Evolutionary conservation across 495 filamentous ascomycete genomes (phyloP).

Genomic region (Lepraria neglecta): DNA sequence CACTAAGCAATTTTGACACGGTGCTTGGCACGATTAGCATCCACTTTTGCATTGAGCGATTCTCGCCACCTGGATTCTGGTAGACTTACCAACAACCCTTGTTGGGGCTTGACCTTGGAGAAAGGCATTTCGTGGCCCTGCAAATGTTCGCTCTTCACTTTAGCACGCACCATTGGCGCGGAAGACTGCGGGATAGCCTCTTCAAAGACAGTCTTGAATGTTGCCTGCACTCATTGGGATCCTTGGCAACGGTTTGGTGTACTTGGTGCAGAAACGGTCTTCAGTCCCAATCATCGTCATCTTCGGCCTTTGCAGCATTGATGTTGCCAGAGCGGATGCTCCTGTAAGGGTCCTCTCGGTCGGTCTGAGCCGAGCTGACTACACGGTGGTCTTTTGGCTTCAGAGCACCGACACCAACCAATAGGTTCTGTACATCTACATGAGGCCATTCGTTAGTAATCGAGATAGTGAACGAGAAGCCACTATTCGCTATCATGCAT

Average conservation of each 20-base stretch:
- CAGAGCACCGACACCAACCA: constrained; percentile 77
- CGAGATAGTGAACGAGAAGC: constrained; percentile 7
- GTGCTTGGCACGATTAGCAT: neutral
- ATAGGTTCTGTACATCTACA: constrained; percentile 61
- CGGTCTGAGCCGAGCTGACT: constrained; percentile 37
- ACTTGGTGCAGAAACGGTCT: neutral
- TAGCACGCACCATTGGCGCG: neutral
- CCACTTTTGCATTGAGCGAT: too few relatives aligned
- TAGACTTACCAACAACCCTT: neutral
- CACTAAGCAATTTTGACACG: neutral
- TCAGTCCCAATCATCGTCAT: constrained; percentile 74
- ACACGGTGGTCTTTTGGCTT: constrained; percentile 69
- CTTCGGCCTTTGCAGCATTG: constrained; percentile 43
- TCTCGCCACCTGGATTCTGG: neutral
- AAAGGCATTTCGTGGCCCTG: neutral
- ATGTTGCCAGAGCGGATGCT: constrained; percentile 41
- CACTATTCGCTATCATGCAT: constrained; percentile 19
- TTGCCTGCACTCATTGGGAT: neutral
- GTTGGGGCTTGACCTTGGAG: too few relatives aligned
- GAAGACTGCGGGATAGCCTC: neutral
- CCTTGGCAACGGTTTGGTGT: neutral
- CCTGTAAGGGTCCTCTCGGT: constrained; percentile 41
- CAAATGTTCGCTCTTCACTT: neutral
- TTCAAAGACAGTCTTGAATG: neutral
- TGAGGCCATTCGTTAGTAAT: neutral